Evolutionary conservation across 2,329 filamentous ascomycete genomes (phyloP).

Genomic region (Colletotrichum sp.): DNA sequence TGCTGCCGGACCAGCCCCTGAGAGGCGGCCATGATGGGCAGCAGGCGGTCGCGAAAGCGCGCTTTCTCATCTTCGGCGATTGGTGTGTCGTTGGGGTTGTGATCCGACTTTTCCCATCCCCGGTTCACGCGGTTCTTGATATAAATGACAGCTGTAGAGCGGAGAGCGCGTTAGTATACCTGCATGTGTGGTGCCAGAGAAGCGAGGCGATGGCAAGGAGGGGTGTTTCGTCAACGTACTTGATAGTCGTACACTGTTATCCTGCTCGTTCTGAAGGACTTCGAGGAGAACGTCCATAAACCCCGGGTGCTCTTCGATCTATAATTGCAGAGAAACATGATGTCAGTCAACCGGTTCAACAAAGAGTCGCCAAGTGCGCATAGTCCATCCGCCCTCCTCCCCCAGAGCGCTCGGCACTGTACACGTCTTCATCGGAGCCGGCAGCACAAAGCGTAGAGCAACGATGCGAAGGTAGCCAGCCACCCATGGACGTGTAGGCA

Average conservation of each 20-base stretch:
- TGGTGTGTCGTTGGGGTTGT: constrained; percentile 72
- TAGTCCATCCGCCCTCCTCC: not conserved
- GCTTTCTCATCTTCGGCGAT: constrained; percentile 91
- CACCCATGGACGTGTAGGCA: not conserved
- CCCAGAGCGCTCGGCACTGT: not conserved
- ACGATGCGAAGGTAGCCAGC: constrained; percentile 1
- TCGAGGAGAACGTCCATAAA: constrained; percentile 92
- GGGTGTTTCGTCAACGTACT: constrained; percentile 62
- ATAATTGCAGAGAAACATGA: constrained; percentile 19
- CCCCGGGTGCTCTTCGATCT: constrained; percentile 90
- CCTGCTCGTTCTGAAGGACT: constrained; percentile 88
- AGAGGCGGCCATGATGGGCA: constrained; percentile 85
- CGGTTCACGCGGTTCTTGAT: constrained; percentile 97
- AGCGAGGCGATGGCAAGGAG: not conserved
- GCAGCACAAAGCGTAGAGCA: not conserved
- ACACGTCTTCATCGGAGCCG: not conserved
- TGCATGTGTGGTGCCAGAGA: not conserved
- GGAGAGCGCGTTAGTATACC: constrained; percentile 16
- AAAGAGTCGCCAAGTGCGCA: not conserved
- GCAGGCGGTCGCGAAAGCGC: constrained; percentile 83
- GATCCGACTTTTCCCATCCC: constrained; percentile 83
- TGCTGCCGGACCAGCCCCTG: constrained; percentile 86
- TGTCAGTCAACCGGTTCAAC: constrained; percentile 20
- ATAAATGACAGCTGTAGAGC: constrained; percentile 82
- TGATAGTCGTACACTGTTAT: constrained; percentile 82